Percentiles rank a stretch among this genome's conserved stretches.
phyloP scores from a whole-genome alignment of 441 rosid species.

The Isatis lusitanica region DNA sequence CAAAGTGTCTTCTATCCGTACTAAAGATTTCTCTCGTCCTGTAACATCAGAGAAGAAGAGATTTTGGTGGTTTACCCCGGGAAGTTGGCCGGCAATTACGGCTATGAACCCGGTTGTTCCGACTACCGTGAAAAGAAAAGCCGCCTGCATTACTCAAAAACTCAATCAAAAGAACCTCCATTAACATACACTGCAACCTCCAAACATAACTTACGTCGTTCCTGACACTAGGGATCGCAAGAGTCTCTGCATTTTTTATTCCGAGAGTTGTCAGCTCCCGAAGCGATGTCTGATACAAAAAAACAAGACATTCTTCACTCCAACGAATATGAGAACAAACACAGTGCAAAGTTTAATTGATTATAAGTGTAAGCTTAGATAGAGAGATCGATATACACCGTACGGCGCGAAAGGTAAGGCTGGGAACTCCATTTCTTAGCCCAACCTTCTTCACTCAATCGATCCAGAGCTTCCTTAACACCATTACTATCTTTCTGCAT shows the following conservation, averaged over 20 bases:
- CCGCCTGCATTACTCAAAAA: conserved; percentile 70
- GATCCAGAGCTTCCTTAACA: conserved; percentile 76
- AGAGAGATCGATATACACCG: conserved; percentile 56
- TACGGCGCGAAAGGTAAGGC: conserved; percentile 92
- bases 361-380: background rate
- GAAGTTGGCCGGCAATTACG: conserved; percentile 84
- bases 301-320: background rate
- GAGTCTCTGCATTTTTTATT: conserved; percentile 79
- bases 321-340: background rate
- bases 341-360: background rate
- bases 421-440: conserved; percentile 94
- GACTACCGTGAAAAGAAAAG: conserved; percentile 86
- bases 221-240: conserved; percentile 93
- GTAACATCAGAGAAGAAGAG: conserved; percentile 59
- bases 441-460: conserved; percentile 71
- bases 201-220: conserved; percentile 67
- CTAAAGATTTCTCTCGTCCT: background rate
- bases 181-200: background rate
- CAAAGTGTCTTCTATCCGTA: background rate
- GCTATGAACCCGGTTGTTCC: conserved; percentile 76
- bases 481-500: conserved; percentile 80
- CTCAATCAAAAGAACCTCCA: conserved; percentile 31
- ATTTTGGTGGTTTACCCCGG: conserved; percentile 60
- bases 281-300: conserved; percentile 64
- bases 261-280: conserved; percentile 80